Percentiles rank a stretch among this genome's conserved stretches.
Conservation (phyloP, 495 filamentous ascomycete genomes). For the Penicillium chermesinum region DNA sequence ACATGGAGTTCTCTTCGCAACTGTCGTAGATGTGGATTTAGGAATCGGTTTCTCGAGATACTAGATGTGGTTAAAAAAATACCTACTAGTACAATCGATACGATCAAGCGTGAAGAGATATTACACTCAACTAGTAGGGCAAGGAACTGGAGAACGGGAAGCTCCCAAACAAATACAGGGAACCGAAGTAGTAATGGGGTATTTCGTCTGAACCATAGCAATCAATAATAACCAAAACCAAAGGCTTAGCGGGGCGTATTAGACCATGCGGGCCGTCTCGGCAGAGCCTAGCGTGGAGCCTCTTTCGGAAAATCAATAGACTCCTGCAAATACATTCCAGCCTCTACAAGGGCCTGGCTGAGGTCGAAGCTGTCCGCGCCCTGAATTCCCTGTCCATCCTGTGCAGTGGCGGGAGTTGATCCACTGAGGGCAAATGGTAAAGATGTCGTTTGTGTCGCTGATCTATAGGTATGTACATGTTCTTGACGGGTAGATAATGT, state of each 20-base stretch:
- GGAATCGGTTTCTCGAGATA: no score
- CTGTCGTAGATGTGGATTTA: no score
- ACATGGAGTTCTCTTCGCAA: no score
- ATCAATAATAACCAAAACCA: not conserved
- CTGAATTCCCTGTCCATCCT: constrained; percentile 33
- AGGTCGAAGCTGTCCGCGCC: constrained; percentile 34
- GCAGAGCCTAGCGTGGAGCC: constrained; percentile 10
- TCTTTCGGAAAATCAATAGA: constrained; percentile 38
- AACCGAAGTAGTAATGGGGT: no score
- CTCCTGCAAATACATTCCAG: constrained; percentile 42
- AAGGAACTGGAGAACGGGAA: no score
- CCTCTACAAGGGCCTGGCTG: constrained; percentile 41
- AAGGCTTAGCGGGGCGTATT: not conserved
- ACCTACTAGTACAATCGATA: no score
- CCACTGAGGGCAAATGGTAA: constrained; percentile 32
- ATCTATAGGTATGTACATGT: not conserved
- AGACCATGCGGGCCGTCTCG: constrained; percentile 7
- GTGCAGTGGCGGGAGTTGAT: constrained; percentile 30
- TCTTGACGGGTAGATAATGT: not conserved
- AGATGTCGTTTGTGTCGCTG: constrained; percentile 7
- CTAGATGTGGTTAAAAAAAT: no score
- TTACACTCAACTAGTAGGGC: no score
- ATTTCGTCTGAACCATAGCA: no score
- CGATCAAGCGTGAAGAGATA: no score
- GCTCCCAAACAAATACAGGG: no score